Percentiles rank a stretch among this genome's conserved stretches.
phyloP scores from a whole-genome alignment of 768 basidiomycete genomes.

The Lentinus brumalis region DNA sequence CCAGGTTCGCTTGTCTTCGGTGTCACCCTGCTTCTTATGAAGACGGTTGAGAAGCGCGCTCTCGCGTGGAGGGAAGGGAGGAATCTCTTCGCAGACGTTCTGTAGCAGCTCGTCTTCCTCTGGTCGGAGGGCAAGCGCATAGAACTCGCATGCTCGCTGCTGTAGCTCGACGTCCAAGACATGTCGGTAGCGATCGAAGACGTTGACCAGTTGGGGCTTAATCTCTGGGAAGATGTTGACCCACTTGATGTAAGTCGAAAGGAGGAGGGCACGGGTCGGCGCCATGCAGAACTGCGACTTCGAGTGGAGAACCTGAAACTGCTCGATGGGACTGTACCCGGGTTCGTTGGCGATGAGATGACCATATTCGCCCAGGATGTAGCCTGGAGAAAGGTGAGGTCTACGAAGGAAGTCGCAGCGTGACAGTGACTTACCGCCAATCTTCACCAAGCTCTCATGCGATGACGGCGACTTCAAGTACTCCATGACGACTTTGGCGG shows the following conservation, averaged over 20 bases:
- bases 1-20: slow-evolving; percentile 97
- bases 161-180: slow-evolving; percentile 97
- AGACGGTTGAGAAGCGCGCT: slow-evolving; percentile 86
- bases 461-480: slow-evolving; percentile 83
- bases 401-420: neutral
- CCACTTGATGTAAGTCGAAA: slow-evolving; percentile 99
- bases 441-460: slow-evolving; percentile 94
- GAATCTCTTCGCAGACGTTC: slow-evolving; percentile 98
- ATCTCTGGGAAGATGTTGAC: slow-evolving; percentile 99
- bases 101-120: slow-evolving; percentile 93
- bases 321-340: slow-evolving; percentile 92
- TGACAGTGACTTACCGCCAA: slow-evolving; percentile 66
- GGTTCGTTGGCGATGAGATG: slow-evolving; percentile 95
- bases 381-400: slow-evolving; percentile 51
- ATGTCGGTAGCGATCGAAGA: slow-evolving; percentile 97
- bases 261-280: slow-evolving; percentile 84
- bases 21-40: slow-evolving; percentile 87
- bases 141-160: slow-evolving; percentile 98
- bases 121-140: slow-evolving; percentile 77
- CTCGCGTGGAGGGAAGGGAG: slow-evolving; percentile 94
- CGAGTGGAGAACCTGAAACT: slow-evolving; percentile 89
- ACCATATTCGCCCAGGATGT: slow-evolving; percentile 97
- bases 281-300: slow-evolving; percentile 96
- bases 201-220: slow-evolving; percentile 88
- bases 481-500: slow-evolving; percentile 88